Base-by-base conservation (phyloP, 148 eudicot genomes). In the Persicaria maculosa region DNA sequence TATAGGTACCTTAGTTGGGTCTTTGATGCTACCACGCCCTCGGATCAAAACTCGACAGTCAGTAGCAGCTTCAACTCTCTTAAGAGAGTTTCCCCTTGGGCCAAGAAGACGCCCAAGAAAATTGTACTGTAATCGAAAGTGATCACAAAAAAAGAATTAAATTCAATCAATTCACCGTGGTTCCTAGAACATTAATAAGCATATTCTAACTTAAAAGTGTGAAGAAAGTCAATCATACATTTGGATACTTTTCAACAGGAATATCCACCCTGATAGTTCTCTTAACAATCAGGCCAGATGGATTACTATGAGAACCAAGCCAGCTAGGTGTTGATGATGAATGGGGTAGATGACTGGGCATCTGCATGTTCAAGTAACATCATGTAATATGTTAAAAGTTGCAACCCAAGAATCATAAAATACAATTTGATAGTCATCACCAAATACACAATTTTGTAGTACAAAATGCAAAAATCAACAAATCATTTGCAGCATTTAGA, bases 71-170 rank as follows among this genome's bases (percentile, higher is more conserved):
- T 95, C 98, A 25, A 95, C 97, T 73, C 96, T 88, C 84, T 92
- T 95, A 75, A 95, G 86, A 59, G 98, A 95, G 86, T 95, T 92
- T 54, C 98, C 98, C 77, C 98, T 88, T 9, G 98, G 97, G 40
- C 98, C 98, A 75, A 95, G 96, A 57, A 95, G 96, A 22, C 98
- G 97, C 31, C 98, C 98, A 71, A 95, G 97, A 86, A 95, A 95
- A 80, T 95, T 95, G 80, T 52, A 95, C 98, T 95, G 93, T 82
- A 83, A 19, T 44, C 8, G 44, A 52, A 74, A 44, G 44, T n/a
- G 22, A 53, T 22, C 55, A 50, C 19, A 16, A 11, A 45, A 44
- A 9, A 61, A 20, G 5, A 71, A 44, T 12, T 48, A 17, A 74
- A 9, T 9, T 9, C 36, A 50, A 19, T 25, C 11, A 5, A 36